phyloP scores from a whole-genome alignment of 164 flowering plant genomes.

The Vitis amurensis region DNA sequence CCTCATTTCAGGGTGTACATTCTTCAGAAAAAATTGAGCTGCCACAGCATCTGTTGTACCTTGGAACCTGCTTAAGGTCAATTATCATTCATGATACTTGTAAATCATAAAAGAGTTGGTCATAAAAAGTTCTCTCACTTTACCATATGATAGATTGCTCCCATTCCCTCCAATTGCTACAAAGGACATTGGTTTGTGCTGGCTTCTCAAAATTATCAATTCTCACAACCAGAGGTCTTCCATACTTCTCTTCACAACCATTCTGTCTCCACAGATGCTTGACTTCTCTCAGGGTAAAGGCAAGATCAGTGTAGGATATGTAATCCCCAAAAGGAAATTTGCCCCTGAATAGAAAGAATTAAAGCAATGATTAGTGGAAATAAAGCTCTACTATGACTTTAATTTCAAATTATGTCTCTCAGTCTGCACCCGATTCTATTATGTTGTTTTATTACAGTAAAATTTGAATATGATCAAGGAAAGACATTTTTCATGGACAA shows the following conservation, averaged over 20 bases:
- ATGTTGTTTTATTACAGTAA: background rate
- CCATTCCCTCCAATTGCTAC: slow-evolving; percentile 91
- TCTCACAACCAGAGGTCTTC: slow-evolving; percentile 65
- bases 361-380: slow-evolving; percentile 6
- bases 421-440: background rate
- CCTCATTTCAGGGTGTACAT: slow-evolving; percentile 74
- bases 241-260: slow-evolving; percentile 56
- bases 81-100: background rate
- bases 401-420: background rate
- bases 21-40: slow-evolving; percentile 93
- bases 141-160: slow-evolving; percentile 92
- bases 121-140: background rate
- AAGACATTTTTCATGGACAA: background rate
- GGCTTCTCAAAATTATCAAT: slow-evolving; percentile 92
- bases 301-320: slow-evolving; percentile 61
- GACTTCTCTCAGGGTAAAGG: slow-evolving; percentile 86
- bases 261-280: slow-evolving; percentile 92
- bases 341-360: slow-evolving; percentile 54
- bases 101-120: background rate
- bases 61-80: slow-evolving; percentile 65
- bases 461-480: background rate
- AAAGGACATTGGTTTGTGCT: slow-evolving; percentile 70
- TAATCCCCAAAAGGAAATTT: slow-evolving; percentile 89
- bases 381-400: background rate
- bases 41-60: slow-evolving; percentile 90